These are phyloP conservation scores for Malassezia psittaci DNA, from an alignment of 1,284 basidiomycete genomes.

Conservation along the genomic window DNA sequence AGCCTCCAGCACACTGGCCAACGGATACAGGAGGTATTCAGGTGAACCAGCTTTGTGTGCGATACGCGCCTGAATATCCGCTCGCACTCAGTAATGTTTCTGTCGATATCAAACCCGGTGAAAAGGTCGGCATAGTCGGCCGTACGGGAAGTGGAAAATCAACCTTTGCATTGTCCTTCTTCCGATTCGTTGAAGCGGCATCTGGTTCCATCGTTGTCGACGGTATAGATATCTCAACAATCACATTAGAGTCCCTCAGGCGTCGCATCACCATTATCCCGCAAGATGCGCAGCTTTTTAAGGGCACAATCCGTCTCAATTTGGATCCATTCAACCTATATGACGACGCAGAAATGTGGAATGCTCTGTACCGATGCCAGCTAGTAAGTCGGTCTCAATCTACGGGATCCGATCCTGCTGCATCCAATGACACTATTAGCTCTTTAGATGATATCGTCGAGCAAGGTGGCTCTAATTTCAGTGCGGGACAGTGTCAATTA, in stretches of 20 bases:
- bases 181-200: conserved; percentile 81
- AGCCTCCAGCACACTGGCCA: conserved; percentile 48
- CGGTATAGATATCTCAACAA: conserved; percentile 70
- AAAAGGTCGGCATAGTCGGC: conserved; percentile 47
- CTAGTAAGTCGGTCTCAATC: conserved; percentile 37
- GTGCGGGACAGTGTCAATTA: conserved; percentile 54
- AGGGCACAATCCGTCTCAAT: conserved; percentile 44
- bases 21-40: conserved; percentile 37
- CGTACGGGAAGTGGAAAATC: conserved; percentile 77
- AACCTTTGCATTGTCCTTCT: conserved; percentile 84
- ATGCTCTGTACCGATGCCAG: conserved; percentile 51
- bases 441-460: conserved; percentile 52
- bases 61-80: conserved; percentile 46
- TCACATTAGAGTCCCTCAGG: conserved; percentile 76
- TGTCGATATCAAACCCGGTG: conserved; percentile 38
- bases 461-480: conserved; percentile 52
- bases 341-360: conserved; percentile 59
- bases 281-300: conserved; percentile 57
- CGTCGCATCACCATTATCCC: conserved; percentile 78
- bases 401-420: conserved; percentile 12
- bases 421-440: conserved; percentile 50
- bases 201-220: conserved; percentile 73
- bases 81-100: conserved; percentile 39
- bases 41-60: conserved; percentile 42
- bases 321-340: conserved; percentile 60